These are phyloP conservation scores for Mycena venus DNA, from an alignment of 768 basidiomycete species.

Conservation along the genomic window DNA sequence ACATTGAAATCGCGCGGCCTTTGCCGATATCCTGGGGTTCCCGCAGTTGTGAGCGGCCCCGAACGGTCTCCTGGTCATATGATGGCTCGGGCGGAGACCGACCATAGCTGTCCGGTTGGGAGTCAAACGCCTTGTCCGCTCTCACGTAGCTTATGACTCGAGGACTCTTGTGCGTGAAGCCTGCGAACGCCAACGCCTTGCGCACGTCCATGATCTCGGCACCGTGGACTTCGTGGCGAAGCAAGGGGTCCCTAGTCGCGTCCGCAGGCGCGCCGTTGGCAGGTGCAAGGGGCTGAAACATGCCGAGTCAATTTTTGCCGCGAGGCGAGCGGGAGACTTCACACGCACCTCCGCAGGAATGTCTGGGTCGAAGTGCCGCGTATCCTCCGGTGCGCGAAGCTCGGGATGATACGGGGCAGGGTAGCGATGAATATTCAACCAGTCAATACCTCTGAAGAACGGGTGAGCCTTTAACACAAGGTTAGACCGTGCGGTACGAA, in stretches of 20 bases:
- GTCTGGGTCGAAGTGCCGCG: conserved; percentile 94
- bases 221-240: conserved; percentile 89
- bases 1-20: conserved; percentile 90
- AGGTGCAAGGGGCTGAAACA: conserved; percentile 87
- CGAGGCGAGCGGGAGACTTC: conserved; percentile 39
- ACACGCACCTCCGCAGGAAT: conserved; percentile 88
- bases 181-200: conserved; percentile 92
- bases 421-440: conserved; percentile 86
- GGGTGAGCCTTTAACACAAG: conserved; percentile 73
- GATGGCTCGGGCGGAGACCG: conserved; percentile 42
- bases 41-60: conserved; percentile 77
- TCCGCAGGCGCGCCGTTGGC: conserved; percentile 89
- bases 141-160: conserved; percentile 82
- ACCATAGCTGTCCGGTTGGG: conserved; percentile 63
- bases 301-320: conserved; percentile 42
- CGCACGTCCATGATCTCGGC: conserved; percentile 89
- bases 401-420: conserved; percentile 93
- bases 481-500: background rate
- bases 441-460: conserved; percentile 94
- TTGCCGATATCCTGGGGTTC: conserved; percentile 72
- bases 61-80: conserved; percentile 57
- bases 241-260: conserved; percentile 89
- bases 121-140: conserved; percentile 80
- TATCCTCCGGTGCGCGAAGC: conserved; percentile 86
- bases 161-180: conserved; percentile 92